Base-by-base conservation (phyloP, 2,329 filamentous ascomycete species). In the Dactylellina cionopaga region DNA sequence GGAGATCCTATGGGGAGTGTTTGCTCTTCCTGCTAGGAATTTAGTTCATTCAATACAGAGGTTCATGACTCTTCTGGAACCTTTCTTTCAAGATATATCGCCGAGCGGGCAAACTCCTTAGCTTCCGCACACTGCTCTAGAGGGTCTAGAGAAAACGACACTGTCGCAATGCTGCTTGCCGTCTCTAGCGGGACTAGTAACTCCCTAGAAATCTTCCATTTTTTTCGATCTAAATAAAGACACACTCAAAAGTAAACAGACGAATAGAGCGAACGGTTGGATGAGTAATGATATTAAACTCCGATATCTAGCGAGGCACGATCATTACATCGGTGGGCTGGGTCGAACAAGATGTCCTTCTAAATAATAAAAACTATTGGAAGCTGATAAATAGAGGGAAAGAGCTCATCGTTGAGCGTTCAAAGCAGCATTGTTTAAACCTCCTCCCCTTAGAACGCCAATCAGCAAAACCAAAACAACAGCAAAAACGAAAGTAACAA, bases 1-100 rank as follows among this genome's bases (percentile, higher is more conserved):
- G 13, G 17, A 63, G 47, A 55, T 56, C 24, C 41, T 35, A 10
- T 29, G 55, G 15, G 22, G 55, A 51, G 49, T 62, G 55, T 70
- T 70, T 62, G 47, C 49, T 41, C 49, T 55, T 43, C 33, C 41
- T 49, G n/a, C 33, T 49, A 29, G 25, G 25, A 33, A 7, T 6
- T 5, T 22, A 10, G 49, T 58, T 25, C 24, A 55, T 31, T 31
- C 17, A 27, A 58, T 19, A 2, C n/a, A 35, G 15, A 29, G 11
- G 13, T 46, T 46, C 35, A 46, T 54, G 19, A 35, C 54, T 3
- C 37, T 60, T 46, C 44, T 44, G 15, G 46, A 54, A 31, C 9
- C 2, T 46, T 46, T 60, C 52, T 54, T 68, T 68, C 43, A 66
- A 43, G 15, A 2, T 41, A 11, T 19, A 17, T 17, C 25, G 54